phyloP scores from a whole-genome alignment of 352 stramenopile species.

The Pythium periplocum region DNA sequence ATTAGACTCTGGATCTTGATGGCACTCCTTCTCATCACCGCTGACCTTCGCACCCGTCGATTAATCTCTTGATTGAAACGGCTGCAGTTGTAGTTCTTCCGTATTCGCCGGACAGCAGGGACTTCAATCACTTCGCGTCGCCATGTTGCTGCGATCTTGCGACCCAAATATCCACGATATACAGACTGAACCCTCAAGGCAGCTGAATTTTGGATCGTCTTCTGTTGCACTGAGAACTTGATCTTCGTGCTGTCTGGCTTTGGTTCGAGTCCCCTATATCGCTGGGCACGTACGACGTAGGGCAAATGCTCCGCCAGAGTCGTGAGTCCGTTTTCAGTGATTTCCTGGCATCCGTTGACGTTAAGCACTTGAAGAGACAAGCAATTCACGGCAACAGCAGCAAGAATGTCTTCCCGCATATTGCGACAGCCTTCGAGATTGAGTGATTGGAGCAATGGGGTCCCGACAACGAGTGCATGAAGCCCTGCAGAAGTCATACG shows the following conservation, averaged over 20 bases:
- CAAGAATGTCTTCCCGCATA: constrained; percentile 71
- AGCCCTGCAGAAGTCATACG: constrained; percentile 51
- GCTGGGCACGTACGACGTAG: constrained; percentile 47
- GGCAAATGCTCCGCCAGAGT: constrained; percentile 68
- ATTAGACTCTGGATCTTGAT: constrained; percentile 56
- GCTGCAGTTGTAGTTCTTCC: constrained; percentile 43
- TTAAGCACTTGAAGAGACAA: constrained; percentile 61
- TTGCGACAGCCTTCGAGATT: constrained; percentile 62
- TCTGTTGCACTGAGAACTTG: constrained; percentile 71
- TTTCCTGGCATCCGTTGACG: constrained; percentile 68
- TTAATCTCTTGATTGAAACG: constrained; percentile 35
- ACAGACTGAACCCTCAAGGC: constrained; percentile 66
- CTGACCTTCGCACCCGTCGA: constrained; percentile 23
- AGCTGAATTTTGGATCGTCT: constrained; percentile 65
- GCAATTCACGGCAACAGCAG: constrained; percentile 41
- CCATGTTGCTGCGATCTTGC: constrained; percentile 46
- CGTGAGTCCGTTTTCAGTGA: constrained; percentile 61
- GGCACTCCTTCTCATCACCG: constrained; percentile 24
- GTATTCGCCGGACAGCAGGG: constrained; percentile 43
- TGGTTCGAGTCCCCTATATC: constrained; percentile 61
- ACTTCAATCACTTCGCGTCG: constrained; percentile 45
- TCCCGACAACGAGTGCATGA: constrained; percentile 41
- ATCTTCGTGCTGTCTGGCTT: constrained; percentile 39
- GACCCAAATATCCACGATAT: constrained; percentile 48
- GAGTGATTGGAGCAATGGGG: constrained; percentile 47